phyloP scores from a whole-genome alignment of 805 yeast genomes.

The Metschnikowia drakensbergensis region DNA sequence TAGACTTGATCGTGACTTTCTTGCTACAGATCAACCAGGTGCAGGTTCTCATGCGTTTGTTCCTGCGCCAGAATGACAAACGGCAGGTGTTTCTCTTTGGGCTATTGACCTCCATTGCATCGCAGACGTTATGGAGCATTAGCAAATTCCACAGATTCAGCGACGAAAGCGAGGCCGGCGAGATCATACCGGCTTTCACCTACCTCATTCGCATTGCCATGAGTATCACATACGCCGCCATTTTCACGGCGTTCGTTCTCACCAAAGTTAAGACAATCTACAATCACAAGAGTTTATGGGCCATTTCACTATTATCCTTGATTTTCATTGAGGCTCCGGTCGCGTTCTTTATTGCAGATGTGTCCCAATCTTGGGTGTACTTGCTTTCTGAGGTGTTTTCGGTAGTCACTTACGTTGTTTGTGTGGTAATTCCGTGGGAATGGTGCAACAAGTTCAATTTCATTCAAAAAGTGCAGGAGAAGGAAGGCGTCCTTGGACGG shows the following conservation, averaged over 20 bases:
- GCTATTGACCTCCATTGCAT: constrained; percentile 43
- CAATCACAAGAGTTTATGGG: constrained; percentile 44
- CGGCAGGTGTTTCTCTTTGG: constrained; percentile 61
- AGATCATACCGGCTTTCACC: constrained; percentile 67
- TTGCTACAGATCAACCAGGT: constrained; percentile 66
- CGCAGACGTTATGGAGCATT: constrained; percentile 70
- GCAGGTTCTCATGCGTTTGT: constrained; percentile 64
- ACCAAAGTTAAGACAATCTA: constrained; percentile 51
- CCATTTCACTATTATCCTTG: constrained; percentile 54
- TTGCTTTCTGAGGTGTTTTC: constrained; percentile 71
- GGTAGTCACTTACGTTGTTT: constrained; percentile 63
- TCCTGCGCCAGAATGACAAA: constrained; percentile 65
- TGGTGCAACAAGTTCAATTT: constrained; percentile 69
- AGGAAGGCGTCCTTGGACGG: constrained; percentile 71
- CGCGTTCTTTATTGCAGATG: constrained; percentile 72
- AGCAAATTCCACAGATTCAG: constrained; percentile 46
- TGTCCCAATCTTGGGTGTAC: constrained; percentile 70
- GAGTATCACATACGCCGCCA: constrained; percentile 62
- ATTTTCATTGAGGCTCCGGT: constrained; percentile 57
- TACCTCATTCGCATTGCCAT: constrained; percentile 71
- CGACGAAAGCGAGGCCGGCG: constrained; percentile 43
- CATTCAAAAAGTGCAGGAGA: constrained; percentile 56
- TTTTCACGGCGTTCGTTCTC: constrained; percentile 53
- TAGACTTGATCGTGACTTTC: constrained; percentile 56
- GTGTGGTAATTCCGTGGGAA: constrained; percentile 79